Conservation (phyloP, 305 asterid species). For the Withania somnifera region DNA sequence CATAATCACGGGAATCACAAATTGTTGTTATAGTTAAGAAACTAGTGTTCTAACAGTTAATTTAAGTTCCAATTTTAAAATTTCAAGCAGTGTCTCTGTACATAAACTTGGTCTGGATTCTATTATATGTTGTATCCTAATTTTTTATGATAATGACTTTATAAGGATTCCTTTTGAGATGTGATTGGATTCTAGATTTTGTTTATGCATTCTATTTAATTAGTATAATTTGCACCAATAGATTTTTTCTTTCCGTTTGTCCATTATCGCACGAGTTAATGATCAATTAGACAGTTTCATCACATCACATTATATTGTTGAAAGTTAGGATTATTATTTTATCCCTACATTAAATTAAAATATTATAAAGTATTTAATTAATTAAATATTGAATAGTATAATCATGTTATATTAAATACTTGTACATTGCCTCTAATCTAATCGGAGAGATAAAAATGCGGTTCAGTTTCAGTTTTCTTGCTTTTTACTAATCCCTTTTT, state of each 20-base stretch:
- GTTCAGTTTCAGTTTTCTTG: no score
- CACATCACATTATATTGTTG: no score
- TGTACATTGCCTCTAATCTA: no score
- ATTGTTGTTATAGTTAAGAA: neutral
- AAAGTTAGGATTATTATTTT: no score
- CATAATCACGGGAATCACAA: neutral
- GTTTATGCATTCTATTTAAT: neutral
- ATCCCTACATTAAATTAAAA: no score
- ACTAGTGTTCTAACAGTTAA: neutral
- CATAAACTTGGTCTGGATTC: neutral
- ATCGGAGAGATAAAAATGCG: no score
- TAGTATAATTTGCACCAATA: neutral
- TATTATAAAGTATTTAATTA: no score
- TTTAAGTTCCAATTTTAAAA: neutral
- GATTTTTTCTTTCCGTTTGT: neutral
- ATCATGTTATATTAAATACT: no score
- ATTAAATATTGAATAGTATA: no score
- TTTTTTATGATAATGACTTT: neutral
- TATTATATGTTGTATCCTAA: neutral
- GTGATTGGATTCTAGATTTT: neutral
- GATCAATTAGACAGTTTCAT: no score
- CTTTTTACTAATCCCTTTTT: no score
- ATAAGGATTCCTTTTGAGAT: neutral
- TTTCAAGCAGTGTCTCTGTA: constrained; percentile 5
- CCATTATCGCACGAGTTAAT: neutral